These are phyloP conservation scores for Salix purpurea DNA, from an alignment of 345 rosid species.

Conservation along the genomic window DNA sequence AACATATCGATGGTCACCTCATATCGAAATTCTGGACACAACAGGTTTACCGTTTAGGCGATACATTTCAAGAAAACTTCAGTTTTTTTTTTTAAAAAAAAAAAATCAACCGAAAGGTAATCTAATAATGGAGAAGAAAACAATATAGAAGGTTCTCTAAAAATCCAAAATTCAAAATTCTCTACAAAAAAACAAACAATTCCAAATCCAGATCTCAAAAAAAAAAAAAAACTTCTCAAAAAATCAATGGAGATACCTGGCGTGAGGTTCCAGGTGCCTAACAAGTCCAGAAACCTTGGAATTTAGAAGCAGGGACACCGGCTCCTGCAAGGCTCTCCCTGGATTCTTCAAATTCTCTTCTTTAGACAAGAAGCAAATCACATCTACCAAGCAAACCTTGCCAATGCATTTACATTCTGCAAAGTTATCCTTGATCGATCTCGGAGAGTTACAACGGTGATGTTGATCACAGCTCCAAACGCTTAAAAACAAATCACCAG, in stretches of 20 bases:
- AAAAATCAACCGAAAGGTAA: background rate
- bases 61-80: background rate
- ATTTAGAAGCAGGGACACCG: slow-evolving; percentile 34
- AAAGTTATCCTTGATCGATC: background rate
- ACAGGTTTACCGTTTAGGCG: background rate
- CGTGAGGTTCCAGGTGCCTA: slow-evolving; percentile 47
- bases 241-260: slow-evolving; percentile 35
- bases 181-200: background rate
- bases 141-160: background rate
- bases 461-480: slow-evolving; percentile 49
- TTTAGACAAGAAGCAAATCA: slow-evolving; percentile 48
- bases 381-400: slow-evolving; percentile 61
- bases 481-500: slow-evolving; percentile 41
- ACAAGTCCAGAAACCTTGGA: slow-evolving; percentile 32
- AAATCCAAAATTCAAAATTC: too few species aligned
- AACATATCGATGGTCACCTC: too few species aligned
- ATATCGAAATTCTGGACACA: background rate
- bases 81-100: background rate
- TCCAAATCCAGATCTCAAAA: background rate
- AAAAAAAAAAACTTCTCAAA: background rate
- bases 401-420: slow-evolving; percentile 52
- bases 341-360: slow-evolving; percentile 47
- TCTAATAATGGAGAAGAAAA: background rate
- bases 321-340: slow-evolving; percentile 36
- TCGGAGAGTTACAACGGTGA: background rate